phyloP scores from a whole-genome alignment of 345 rosid genomes.

The Pugionium cornutum region DNA sequence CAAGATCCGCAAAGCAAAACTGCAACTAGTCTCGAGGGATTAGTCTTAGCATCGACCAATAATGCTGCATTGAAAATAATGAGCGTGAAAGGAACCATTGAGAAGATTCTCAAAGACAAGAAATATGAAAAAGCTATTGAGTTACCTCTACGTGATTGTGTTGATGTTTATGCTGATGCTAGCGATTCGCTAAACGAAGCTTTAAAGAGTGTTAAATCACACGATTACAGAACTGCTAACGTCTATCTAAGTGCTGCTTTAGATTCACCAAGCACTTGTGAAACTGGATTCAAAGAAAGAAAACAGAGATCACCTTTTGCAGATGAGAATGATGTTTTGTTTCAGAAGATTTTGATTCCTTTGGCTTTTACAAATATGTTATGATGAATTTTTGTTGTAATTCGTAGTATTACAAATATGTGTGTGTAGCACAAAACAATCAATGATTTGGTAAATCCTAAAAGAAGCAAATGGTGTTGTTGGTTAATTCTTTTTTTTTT shows the following conservation, averaged over 20 bases:
- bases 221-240: background rate
- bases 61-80: background rate
- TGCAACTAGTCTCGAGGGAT: background rate
- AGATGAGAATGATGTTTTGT: background rate
- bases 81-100: background rate
- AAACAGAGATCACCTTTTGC: background rate
- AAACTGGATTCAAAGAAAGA: background rate
- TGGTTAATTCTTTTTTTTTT: conserved; percentile 23
- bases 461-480: conserved; percentile 34
- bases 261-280: background rate
- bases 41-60: background rate
- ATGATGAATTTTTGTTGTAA: no score
- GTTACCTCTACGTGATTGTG: background rate
- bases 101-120: background rate
- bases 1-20: background rate
- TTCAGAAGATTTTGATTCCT: no score
- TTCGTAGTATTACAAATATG: no score
- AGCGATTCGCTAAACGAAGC: background rate
- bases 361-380: no score
- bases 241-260: background rate
- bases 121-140: background rate
- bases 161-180: background rate
- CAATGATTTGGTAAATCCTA: conserved; percentile 42
- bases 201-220: background rate
- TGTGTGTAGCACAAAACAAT: conserved; percentile 32